phyloP scores from a whole-genome alignment of 768 basidiomycete species.

The Amanita rimosa region DNA sequence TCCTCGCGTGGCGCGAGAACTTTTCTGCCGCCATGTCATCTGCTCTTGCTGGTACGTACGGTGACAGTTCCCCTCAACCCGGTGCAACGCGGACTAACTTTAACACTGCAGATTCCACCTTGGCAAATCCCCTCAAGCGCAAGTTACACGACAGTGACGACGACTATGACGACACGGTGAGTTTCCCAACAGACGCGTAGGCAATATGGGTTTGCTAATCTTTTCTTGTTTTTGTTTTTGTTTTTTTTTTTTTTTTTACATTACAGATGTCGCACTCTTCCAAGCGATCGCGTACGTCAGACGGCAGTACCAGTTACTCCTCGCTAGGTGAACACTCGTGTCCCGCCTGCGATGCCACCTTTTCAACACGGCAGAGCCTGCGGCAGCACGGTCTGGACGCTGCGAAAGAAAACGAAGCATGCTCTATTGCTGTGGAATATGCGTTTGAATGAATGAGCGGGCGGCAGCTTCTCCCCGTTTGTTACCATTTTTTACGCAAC shows the following conservation, averaged over 20 bases:
- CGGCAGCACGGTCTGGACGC: constrained; percentile 45
- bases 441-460: constrained; percentile 52
- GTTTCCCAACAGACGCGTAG: constrained; percentile 1
- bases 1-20: constrained; percentile 61
- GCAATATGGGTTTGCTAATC: constrained; percentile 4
- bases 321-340: constrained; percentile 47
- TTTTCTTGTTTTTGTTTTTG: too few species aligned
- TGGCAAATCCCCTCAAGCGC: constrained; percentile 32
- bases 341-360: constrained; percentile 65
- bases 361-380: constrained; percentile 46
- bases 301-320: constrained; percentile 12
- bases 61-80: background rate
- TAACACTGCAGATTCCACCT: constrained; percentile 15
- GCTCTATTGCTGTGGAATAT: constrained; percentile 64
- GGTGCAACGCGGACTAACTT: constrained; percentile 5
- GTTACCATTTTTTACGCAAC: background rate
- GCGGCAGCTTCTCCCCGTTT: background rate
- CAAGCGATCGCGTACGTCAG: constrained; percentile 42
- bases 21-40: constrained; percentile 33
- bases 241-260: constrained; percentile 4
- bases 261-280: constrained; percentile 39
- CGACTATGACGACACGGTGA: constrained; percentile 29
- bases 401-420: constrained; percentile 50
- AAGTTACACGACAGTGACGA: constrained; percentile 34
- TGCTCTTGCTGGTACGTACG: constrained; percentile 30